Conservation (phyloP, 225 moss, liverwort and hornwort species). For the Bryum argenteum region DNA sequence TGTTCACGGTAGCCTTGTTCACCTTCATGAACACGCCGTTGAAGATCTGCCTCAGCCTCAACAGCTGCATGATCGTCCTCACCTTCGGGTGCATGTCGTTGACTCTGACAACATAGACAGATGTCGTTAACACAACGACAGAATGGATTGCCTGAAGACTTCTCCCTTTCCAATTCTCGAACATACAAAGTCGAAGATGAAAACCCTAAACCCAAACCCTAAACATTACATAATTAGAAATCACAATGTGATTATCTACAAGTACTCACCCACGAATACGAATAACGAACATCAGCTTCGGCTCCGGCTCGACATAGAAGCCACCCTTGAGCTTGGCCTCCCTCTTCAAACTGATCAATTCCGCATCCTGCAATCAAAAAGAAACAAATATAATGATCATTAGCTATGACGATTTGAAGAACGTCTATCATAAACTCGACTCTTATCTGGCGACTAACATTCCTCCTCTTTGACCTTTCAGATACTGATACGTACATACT, state of each 20-base stretch:
- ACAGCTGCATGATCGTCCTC: constrained; percentile 74
- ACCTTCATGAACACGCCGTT: constrained; percentile 97
- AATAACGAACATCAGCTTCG: constrained; percentile 80
- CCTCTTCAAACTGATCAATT: constrained; percentile 78
- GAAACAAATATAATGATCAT: not conserved
- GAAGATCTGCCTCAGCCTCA: constrained; percentile 81
- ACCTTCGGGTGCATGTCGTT: constrained; percentile 89
- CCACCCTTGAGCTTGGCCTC: constrained; percentile 90
- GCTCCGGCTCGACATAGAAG: constrained; percentile 85
- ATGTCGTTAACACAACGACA: constrained; percentile 8
- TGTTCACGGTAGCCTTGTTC: constrained; percentile 89
- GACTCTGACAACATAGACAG: constrained; percentile 38
- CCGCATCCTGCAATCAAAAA: constrained; percentile 42
- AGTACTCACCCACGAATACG: constrained; percentile 66
- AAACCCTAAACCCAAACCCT: too few relatives aligned
- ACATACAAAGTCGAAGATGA: too few relatives aligned
- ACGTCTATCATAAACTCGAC: not conserved
- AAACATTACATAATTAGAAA: not conserved
- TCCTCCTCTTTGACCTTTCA: too few relatives aligned
- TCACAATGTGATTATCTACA: not conserved
- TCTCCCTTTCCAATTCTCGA: not conserved
- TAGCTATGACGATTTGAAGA: not conserved
- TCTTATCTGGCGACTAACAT: too few relatives aligned
- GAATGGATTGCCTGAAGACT: too few relatives aligned
- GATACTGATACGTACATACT: too few relatives aligned